phyloP scores from a whole-genome alignment of 148 eudicot species.

The Chenopodium quinoa region DNA sequence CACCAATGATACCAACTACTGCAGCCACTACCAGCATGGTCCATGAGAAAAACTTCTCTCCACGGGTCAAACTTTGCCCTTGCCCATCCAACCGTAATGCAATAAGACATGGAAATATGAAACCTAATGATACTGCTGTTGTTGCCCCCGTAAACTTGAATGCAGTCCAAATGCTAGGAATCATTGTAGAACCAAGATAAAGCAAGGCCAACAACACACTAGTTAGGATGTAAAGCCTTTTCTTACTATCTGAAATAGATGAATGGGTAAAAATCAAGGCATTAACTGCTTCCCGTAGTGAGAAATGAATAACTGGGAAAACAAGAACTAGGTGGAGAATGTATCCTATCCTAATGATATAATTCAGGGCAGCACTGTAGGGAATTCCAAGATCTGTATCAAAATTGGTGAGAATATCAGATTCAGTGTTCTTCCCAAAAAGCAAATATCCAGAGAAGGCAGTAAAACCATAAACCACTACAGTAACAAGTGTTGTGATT shows the following conservation, averaged over 20 bases:
- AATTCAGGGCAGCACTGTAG: conserved; percentile 65
- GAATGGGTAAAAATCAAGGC: conserved; percentile 58
- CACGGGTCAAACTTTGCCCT: conserved; percentile 45
- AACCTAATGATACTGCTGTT: conserved; percentile 91
- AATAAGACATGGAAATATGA: conserved; percentile 79
- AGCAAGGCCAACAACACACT: conserved; percentile 49
- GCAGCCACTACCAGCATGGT: conserved; percentile 70
- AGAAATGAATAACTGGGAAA: conserved; percentile 93
- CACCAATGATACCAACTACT: conserved; percentile 73
- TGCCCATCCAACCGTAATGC: conserved; percentile 61
- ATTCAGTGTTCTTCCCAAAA: conserved; percentile 77
- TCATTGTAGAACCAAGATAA: conserved; percentile 80
- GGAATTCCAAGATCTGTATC: conserved; percentile 80
- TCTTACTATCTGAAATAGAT: conserved; percentile 61
- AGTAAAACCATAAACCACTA: conserved; percentile 73
- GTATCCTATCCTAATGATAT: conserved; percentile 81
- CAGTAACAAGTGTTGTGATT: conserved; percentile 67
- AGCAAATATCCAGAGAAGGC: conserved; percentile 83
- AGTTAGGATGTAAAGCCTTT: conserved; percentile 62
- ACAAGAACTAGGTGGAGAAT: conserved; percentile 86
- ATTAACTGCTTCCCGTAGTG: conserved; percentile 83
- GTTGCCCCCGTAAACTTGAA: conserved; percentile 98
- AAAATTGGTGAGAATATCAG: conserved; percentile 82
- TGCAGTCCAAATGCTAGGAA: conserved; percentile 94
- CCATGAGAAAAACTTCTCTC: conserved; percentile 64